Base-by-base conservation (phyloP, 352 stramenopile genomes). In the Albugo laibachii region DNA sequence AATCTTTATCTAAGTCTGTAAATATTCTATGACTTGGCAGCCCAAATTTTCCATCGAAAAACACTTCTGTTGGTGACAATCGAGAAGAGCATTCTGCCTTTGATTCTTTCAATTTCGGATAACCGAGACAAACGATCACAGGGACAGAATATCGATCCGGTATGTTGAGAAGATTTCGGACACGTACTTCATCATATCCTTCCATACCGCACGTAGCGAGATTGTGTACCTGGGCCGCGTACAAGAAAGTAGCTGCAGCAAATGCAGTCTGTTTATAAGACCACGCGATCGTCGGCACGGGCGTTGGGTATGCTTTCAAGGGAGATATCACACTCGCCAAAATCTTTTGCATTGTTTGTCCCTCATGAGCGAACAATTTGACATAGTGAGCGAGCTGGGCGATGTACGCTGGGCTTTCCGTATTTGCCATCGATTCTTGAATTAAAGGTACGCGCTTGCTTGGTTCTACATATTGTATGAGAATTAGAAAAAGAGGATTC, bases 1-100 rank as follows among this genome's bases (percentile, higher is more conserved):
- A 31, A 3, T 31, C 24, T 31, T 31, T 8, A 31, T 8, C 24
- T 31, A 31, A 3, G 3, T 31, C 24, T 24, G 16, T 43, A 24
- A 43, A 24, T 19, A 49, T 49, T 38, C n/a, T 41, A 19, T 49
- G n/a, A 50, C 45, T 18, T 20, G 41, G 80, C 14, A 67, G 43
- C 39, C 80, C 80, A 51, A 88, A 91, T 48, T 83, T 86, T 47
- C 75, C 77, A 50, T 84, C 69, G 31, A 89, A 93, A 52, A 92
- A 91, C 14, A 92, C 50, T 45, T 87, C 66, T 2, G 62, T 71
- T 6, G 63, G 69, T 13, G 65, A 40, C 13, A 92, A 56, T 8
- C 78, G 67, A 10, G 24, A 31, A 31, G 24, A 31, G 24, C 24
- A 31, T 31, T 31, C 24, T 36, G 53, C 62, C 5, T 70, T 76